Conservation (phyloP, 306 rosid species). For the Arachis stenosperma region DNA sequence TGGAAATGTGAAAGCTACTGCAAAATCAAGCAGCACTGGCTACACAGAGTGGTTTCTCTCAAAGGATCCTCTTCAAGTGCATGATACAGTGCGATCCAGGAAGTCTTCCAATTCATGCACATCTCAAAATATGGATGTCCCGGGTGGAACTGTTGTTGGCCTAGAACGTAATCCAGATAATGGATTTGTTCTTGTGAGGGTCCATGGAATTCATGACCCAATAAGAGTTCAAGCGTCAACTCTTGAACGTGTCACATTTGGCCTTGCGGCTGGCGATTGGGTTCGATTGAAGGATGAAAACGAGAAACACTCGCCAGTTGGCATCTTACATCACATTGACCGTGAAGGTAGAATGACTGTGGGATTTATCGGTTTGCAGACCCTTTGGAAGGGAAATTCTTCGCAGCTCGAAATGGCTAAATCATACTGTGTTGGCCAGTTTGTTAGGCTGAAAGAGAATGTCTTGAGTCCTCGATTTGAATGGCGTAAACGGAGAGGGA, state of each 20-base stretch:
- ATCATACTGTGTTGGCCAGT: slow-evolving; percentile 73
- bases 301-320: slow-evolving; percentile 76
- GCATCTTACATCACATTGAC: slow-evolving; percentile 74
- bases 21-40: slow-evolving; percentile 58
- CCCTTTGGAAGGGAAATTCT: slow-evolving; percentile 77
- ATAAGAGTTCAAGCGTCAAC: slow-evolving; percentile 63
- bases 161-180: slow-evolving; percentile 60
- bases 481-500: slow-evolving; percentile 72
- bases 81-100: slow-evolving; percentile 83
- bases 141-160: slow-evolving; percentile 85
- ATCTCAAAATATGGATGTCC: slow-evolving; percentile 72
- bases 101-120: slow-evolving; percentile 70
- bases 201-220: slow-evolving; percentile 87
- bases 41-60: slow-evolving; percentile 77
- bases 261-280: slow-evolving; percentile 88
- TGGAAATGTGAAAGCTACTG: slow-evolving; percentile 49
- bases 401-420: slow-evolving; percentile 79
- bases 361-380: slow-evolving; percentile 76
- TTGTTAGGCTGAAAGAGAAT: slow-evolving; percentile 66
- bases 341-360: slow-evolving; percentile 66
- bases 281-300: slow-evolving; percentile 63
- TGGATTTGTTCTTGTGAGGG: slow-evolving; percentile 69
- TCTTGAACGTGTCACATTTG: slow-evolving; percentile 75
- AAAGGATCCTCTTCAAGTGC: slow-evolving; percentile 84
- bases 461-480: slow-evolving; percentile 73